Evolutionary conservation across 345 rosid genomes (phyloP).

Genomic region (Geranium brycei): DNA sequence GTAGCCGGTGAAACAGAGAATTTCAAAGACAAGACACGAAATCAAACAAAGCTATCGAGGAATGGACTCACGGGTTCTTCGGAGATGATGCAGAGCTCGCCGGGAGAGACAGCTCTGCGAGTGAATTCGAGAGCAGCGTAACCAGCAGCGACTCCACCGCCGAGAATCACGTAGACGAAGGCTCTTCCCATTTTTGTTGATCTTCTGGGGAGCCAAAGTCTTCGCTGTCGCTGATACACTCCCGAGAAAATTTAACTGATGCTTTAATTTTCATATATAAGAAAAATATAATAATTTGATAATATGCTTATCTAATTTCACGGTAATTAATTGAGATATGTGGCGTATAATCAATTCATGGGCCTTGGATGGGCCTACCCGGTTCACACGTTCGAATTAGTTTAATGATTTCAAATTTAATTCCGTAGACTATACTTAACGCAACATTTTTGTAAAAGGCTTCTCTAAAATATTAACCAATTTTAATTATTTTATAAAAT

Average conservation of each 20-base stretch:
- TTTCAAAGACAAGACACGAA: not conserved
- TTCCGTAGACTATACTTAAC: no score
- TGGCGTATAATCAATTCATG: not conserved
- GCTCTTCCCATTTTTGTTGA: constrained; percentile 73
- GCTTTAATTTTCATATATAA: not conserved
- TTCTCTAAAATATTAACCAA: no score
- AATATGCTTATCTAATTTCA: no score
- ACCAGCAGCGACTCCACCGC: constrained; percentile 96
- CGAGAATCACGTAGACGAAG: constrained; percentile 80
- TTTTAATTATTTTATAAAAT: no score
- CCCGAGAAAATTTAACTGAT: not conserved
- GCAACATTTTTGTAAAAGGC: no score
- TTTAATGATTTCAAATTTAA: no score
- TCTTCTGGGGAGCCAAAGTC: not conserved
- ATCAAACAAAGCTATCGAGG: not conserved
- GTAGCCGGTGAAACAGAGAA: not conserved
- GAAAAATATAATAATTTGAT: not conserved
- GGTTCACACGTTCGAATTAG: no score
- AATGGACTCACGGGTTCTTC: constrained; percentile 60
- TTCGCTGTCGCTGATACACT: not conserved
- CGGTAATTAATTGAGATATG: no score
- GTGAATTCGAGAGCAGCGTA: constrained; percentile 93
- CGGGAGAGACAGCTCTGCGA: constrained; percentile 58
- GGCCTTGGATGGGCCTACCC: not conserved
- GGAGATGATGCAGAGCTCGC: constrained; percentile 87